These are phyloP conservation scores for Suhomyces panamericanus DNA, from an alignment of 1,139 yeast genomes.

Conservation along the genomic window DNA sequence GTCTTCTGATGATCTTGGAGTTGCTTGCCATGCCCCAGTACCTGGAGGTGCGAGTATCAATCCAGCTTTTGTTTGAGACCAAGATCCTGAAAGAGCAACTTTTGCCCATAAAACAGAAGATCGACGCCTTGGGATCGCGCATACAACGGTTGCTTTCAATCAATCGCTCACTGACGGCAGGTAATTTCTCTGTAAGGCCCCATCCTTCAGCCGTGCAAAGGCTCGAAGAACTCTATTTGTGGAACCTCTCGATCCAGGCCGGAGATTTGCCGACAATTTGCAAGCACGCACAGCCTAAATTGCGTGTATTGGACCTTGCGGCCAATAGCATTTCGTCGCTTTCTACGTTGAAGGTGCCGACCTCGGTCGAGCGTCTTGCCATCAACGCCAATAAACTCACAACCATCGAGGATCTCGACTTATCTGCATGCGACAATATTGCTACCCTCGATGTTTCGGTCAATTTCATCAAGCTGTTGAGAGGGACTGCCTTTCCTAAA, in stretches of 20 bases:
- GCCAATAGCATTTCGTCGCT: slow-evolving; percentile 22
- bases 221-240: slow-evolving; percentile 20
- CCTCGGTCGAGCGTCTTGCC: slow-evolving; percentile 15
- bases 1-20: slow-evolving; percentile 20
- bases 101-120: slow-evolving; percentile 6
- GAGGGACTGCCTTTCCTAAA: slow-evolving; percentile 16
- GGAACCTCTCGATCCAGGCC: slow-evolving; percentile 19
- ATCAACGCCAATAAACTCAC: slow-evolving; percentile 22
- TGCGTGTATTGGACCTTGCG: slow-evolving; percentile 21
- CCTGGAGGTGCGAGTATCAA: neutral
- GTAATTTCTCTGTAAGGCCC: neutral
- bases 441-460: slow-evolving; percentile 16
- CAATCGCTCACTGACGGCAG: slow-evolving; percentile 12
- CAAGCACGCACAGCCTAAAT: slow-evolving; percentile 7
- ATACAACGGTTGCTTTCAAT: slow-evolving; percentile 19
- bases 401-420: slow-evolving; percentile 20
- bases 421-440: slow-evolving; percentile 8
- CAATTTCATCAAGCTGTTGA: slow-evolving; percentile 16
- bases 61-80: slow-evolving; percentile 16
- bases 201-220: slow-evolving; percentile 17
- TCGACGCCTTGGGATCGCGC: slow-evolving; percentile 19
- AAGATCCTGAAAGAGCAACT: neutral
- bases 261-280: slow-evolving; percentile 3
- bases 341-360: slow-evolving; percentile 16
- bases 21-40: slow-evolving; percentile 16